Percentiles rank a stretch among this genome's conserved stretches.
These are phyloP conservation scores for Puccinia triticina DNA, from an alignment of 1,284 basidiomycete genomes.

Conservation along the genomic window DNA sequence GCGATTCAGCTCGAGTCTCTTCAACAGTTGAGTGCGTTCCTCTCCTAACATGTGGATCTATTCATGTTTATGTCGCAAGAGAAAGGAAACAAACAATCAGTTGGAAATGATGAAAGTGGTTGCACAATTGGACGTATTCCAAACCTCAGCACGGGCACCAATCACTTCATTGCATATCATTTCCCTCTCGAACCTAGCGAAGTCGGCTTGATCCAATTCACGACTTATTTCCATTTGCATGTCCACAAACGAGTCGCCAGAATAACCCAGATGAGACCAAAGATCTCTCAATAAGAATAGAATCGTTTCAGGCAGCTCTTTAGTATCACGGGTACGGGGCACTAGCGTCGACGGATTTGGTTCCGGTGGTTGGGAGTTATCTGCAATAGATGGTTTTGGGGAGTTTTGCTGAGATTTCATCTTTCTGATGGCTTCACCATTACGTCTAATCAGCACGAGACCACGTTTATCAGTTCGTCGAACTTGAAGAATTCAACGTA, in stretches of 20 bases:
- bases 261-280: conserved; percentile 42
- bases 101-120: neutral
- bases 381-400: neutral
- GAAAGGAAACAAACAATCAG: neutral
- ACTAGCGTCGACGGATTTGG: neutral
- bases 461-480: neutral
- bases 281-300: conserved; percentile 28
- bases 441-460: neutral
- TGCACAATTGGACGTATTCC: neutral
- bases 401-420: neutral
- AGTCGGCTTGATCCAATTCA: conserved; percentile 30
- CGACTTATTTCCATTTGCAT: conserved; percentile 43
- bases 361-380: neutral
- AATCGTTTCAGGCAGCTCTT: conserved; percentile 16
- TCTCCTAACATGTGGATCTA: conserved; percentile 28
- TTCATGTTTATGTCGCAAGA: no score
- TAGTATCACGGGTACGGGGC: neutral
- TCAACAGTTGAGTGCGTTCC: conserved; percentile 23
- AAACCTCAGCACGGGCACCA: conserved; percentile 6
- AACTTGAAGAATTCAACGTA: neutral
- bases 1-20: conserved; percentile 26
- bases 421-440: conserved; percentile 27
- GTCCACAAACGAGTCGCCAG: conserved; percentile 20
- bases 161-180: conserved; percentile 36
- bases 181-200: conserved; percentile 29